Evolutionary conservation across 495 filamentous ascomycete species (phyloP).

Genomic region (Penicillium silybi): DNA sequence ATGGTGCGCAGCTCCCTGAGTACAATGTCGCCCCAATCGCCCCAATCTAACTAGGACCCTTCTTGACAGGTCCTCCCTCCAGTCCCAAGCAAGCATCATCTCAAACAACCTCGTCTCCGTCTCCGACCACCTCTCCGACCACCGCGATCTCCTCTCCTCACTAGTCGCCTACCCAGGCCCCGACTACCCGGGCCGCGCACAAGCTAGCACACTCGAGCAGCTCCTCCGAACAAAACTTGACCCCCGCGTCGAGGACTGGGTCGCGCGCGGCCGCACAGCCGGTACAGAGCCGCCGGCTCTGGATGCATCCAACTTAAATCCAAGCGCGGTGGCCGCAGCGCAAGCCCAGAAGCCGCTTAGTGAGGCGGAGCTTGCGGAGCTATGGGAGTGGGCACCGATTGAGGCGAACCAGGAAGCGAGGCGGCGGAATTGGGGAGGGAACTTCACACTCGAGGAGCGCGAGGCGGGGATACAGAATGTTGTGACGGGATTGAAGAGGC

Average conservation of each 20-base stretch:
- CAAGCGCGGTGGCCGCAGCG: neutral
- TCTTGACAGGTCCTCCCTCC: slow-evolving; percentile 59
- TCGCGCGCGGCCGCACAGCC: slow-evolving; percentile 54
- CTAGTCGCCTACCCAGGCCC: slow-evolving; percentile 70
- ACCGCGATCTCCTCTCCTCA: slow-evolving; percentile 57
- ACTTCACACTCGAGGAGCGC: slow-evolving; percentile 67
- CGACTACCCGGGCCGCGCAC: slow-evolving; percentile 67
- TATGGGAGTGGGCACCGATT: slow-evolving; percentile 50
- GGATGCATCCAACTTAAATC: neutral
- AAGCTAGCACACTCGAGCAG: slow-evolving; percentile 57
- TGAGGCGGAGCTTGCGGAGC: slow-evolving; percentile 35
- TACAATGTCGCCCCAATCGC: neutral
- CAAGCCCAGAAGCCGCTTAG: slow-evolving; percentile 27
- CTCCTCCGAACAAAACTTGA: slow-evolving; percentile 80
- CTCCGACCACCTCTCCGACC: slow-evolving; percentile 53
- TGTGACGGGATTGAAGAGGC: slow-evolving; percentile 59
- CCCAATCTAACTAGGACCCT: slow-evolving; percentile 1
- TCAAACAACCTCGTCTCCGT: slow-evolving; percentile 58
- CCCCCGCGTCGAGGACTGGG: slow-evolving; percentile 67
- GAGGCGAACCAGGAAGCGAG: slow-evolving; percentile 49
- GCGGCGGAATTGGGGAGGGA: slow-evolving; percentile 51
- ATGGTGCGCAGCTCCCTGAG: slow-evolving; percentile 41
- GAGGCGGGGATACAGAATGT: slow-evolving; percentile 65
- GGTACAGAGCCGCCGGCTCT: slow-evolving; percentile 22
- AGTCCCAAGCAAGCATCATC: slow-evolving; percentile 62